Base-by-base conservation (phyloP, 2,329 filamentous ascomycete species). In the Colletotrichum musicola region DNA sequence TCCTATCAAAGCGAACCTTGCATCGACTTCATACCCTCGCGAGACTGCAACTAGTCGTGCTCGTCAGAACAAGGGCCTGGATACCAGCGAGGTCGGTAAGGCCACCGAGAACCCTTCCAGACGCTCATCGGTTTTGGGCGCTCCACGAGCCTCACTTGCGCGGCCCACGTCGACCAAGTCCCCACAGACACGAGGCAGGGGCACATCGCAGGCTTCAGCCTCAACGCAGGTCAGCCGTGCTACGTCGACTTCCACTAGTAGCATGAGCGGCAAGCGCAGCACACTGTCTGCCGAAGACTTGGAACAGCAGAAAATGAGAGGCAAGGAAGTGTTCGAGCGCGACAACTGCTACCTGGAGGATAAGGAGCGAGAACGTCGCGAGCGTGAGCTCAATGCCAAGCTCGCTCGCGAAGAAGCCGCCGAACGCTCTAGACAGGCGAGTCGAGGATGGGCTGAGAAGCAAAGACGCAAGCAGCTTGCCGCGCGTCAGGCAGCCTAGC, bases 401-500 rank as follows among this genome's bases (percentile, higher is more conserved):
- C 74, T 81, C 62, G 88, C 88, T 7, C 82, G 89, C 51, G 85
- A 89, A 72, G 82, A 89, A 73, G 89, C 89, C 25, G 88, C 89
- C 10, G 88, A 91, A 77, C 83, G 86, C 73, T 88, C 87, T 62
- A 83, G 89, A 62, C 81, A 83, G 75, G 83, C 86, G 67, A 88
- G 88, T 71, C 84, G 88, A 40, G 86, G 89, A 72, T 90, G 89
- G 88, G 88, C 88, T 12, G 87, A 89, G 75, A 89, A 85, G 77
- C 85, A 87, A 74, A 81, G 81, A 44, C 80, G 76, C 18, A 85
- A 82, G 74, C 78, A 79, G 47, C 57, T 68, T 4, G 64, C 40
- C 40, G 40, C 47, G 12, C 38, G 54, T n/a, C 54, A 63, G 22
- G 55, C 56, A n/a, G 44, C 27, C 9, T 69, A 57, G 27, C 38